Evolutionary conservation across 2,329 filamentous ascomycete species (phyloP), one percentile per base, ranked within the genome.

Genomic region (Neoarthrinium moseri): DNA sequence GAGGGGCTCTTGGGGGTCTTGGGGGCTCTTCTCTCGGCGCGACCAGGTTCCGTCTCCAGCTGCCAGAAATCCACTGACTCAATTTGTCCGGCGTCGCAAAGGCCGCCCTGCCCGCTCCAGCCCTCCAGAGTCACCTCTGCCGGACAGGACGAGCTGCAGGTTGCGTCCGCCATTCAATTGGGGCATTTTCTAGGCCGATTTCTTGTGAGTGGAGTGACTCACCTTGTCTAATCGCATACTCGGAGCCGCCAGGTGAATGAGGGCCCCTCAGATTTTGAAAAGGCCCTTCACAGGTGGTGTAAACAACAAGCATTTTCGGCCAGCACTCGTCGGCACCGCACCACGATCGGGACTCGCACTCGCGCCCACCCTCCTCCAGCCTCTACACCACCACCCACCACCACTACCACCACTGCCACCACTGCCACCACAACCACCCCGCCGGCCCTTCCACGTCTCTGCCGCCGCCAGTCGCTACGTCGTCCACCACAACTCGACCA

Each of bases 201-300:
- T 39, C 26, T 26, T 18, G 41, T 43, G 32, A 36, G 27, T 43
- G 17, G 33, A 47, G 37, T 47, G 38, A 47, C 41, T 48, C 41
- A 45, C 45, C 39, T 44, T 40, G 32, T 40, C 30, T 32, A 29
- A 24, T 33, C 27, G 30, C 40, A 33, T 43, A 33, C 40, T 34
- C 15, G 27, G 17, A 34, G 40, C 29, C 33, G n/a, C 27, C 8
- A n/a, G 11, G 41, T 50, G 45, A 34, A 50, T 50, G 48, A 36
- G 42, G 48, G 35, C 34, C 40, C 45, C 38, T 45, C 48, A 42
- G 27, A 17, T 50, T 36, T 30, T 37, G 29, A 24, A 29, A 6
- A 47, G 33, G 23, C 48, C 48, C 45, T 37, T 50, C 35, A 27
- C 37, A 33, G 29, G 40, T 50, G 45, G 48, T 42, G 22, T 44